These are phyloP conservation scores for Primulina tabacum DNA, from an alignment of 257 asterid genomes.

Conservation along the genomic window DNA sequence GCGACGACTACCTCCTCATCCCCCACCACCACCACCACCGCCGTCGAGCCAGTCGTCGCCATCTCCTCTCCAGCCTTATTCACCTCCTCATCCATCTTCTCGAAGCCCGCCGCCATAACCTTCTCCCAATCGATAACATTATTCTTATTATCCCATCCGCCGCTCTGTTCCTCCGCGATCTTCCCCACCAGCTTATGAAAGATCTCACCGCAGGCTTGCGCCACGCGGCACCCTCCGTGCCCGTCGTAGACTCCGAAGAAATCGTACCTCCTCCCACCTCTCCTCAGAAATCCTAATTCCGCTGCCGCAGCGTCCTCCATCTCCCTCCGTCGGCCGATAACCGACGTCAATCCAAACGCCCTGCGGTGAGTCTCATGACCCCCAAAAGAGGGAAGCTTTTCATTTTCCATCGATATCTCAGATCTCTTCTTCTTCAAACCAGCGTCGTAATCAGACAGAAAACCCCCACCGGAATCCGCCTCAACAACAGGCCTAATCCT, in stretches of 20 bases:
- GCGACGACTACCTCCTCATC: conserved; percentile 66
- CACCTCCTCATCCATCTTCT: conserved; percentile 65
- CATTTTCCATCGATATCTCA: conserved; percentile 10
- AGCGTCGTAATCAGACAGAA: no score
- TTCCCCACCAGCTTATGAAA: conserved; percentile 42
- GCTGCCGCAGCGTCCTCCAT: conserved; percentile 74
- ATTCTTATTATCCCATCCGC: not conserved
- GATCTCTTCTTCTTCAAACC: conserved; percentile 23
- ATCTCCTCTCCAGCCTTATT: conserved; percentile 35
- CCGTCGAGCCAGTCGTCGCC: conserved; percentile 66
- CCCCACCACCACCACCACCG: conserved; percentile 70
- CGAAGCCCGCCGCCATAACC: conserved; percentile 52
- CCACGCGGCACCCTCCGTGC: conserved; percentile 74
- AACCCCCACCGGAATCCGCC: not conserved
- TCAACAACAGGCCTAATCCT: conserved; percentile 14
- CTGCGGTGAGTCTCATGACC: no score
- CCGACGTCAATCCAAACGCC: conserved; percentile 44
- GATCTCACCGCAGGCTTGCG: conserved; percentile 50
- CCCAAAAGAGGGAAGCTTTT: no score
- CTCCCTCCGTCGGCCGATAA: conserved; percentile 60
- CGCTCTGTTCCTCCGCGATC: conserved; percentile 20
- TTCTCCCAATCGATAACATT: conserved; percentile 42
- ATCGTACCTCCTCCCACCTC: conserved; percentile 34
- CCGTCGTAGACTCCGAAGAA: conserved; percentile 77
- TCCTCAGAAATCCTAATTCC: conserved; percentile 37